Conservation (phyloP, 495 filamentous ascomycete species). For the Patellaria atrata region DNA sequence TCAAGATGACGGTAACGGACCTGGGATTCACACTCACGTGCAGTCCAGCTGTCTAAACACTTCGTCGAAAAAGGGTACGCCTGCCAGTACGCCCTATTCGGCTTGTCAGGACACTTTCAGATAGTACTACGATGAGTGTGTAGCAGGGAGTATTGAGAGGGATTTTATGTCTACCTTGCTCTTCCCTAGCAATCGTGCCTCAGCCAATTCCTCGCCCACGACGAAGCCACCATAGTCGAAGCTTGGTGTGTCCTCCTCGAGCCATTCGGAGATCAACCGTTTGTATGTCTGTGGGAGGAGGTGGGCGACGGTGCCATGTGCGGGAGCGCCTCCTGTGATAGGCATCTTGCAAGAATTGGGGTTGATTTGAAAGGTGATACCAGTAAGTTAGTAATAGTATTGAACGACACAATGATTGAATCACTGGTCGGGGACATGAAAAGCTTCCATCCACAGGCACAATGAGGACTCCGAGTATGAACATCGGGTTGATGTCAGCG, state of each 20-base stretch:
- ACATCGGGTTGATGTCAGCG: no score
- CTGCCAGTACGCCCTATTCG: constrained; percentile 60
- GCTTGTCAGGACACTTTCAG: neutral
- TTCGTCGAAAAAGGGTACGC: constrained; percentile 90
- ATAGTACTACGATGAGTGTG: neutral
- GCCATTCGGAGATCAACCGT: constrained; percentile 64
- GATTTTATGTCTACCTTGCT: constrained; percentile 35
- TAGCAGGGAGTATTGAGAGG: neutral
- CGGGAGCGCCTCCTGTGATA: constrained; percentile 32
- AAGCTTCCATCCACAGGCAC: no score
- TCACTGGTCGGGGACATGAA: no score
- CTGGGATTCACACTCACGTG: constrained; percentile 34
- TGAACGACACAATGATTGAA: no score
- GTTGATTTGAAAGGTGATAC: no score
- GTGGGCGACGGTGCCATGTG: constrained; percentile 61
- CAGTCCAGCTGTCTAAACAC: constrained; percentile 83
- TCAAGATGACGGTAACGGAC: neutral
- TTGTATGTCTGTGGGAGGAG: constrained; percentile 79
- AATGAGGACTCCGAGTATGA: no score
- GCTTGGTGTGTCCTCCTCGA: constrained; percentile 87
- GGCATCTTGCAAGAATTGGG: no score
- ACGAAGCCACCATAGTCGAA: constrained; percentile 97
- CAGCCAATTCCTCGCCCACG: constrained; percentile 62
- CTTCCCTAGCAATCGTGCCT: constrained; percentile 81
- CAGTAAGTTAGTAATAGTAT: no score